Base-by-base conservation (phyloP, 73 alveolate genomes). In the Effrenium voratum region DNA sequence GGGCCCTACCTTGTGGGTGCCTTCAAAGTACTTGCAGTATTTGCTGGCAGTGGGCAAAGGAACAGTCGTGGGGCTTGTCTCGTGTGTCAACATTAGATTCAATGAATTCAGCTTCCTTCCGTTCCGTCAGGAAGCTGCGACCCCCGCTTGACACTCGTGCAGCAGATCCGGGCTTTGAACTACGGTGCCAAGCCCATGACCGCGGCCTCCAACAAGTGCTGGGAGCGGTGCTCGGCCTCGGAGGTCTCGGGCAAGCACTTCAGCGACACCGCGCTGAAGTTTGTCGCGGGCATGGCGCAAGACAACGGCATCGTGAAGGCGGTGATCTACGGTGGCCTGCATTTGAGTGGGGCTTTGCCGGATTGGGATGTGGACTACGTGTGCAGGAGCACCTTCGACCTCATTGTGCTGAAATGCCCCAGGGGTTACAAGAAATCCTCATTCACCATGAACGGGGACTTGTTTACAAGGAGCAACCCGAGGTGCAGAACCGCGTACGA, bases 161-260 rank as follows among this genome's bases (percentile, higher is more conserved):
- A 63, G 38, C 77, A 63, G 77, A 63, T 63, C 77, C 77, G 41
- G 32, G 77, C 77, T 63, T 40, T 63, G 44, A 63, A 63, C 34
- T 63, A 63, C 32, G 77, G 77, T 63, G 77, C 77, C 77, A 63
- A 63, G 77, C 77, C 77, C 41, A 63, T 40, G 32, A 63, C 26
- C 13, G 77, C 77, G 32, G 41, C 32, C 10, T 63, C 77, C 77
- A 63, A 19, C 77, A 40, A 19, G 32, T 63, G 77, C 77, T 63
- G 77, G 77, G 41, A 63, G 77, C 26, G 38, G 77, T 63, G 77
- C 32, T 34, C 77, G 77, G 77, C 77, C 41, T 10, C 1, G 4
- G 77, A 63, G 44, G 32, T 63, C 43, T 34, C 77, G 77, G 77
- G 77, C 1, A 63, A 63, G 77, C 5, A 63, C 77, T 40, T 63